These are phyloP conservation scores for Sarocladium kiliense DNA, from an alignment of 2,329 filamentous ascomycete genomes.

Conservation along the genomic window DNA sequence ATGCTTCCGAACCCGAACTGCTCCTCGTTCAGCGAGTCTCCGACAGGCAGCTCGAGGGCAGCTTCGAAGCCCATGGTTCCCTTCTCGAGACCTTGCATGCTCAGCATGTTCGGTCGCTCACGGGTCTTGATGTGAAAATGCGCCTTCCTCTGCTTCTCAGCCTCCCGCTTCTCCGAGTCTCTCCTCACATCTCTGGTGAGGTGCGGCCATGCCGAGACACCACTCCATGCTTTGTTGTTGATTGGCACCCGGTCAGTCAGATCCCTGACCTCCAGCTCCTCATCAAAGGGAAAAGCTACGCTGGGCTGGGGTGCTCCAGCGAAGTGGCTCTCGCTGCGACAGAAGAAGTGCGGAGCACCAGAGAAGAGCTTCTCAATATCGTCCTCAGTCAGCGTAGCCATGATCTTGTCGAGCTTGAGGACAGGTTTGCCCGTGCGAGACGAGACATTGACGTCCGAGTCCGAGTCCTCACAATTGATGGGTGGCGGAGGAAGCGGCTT, in stretches of 20 bases:
- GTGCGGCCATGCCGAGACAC: slow-evolving; percentile 58
- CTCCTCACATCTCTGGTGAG: slow-evolving; percentile 47
- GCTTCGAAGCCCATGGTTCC: slow-evolving; percentile 66
- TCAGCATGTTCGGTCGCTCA: slow-evolving; percentile 66
- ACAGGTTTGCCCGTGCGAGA: slow-evolving; percentile 15
- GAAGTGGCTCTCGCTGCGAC: slow-evolving; percentile 53
- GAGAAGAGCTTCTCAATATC: slow-evolving; percentile 68
- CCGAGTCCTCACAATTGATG: slow-evolving; percentile 24
- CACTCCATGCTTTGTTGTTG: slow-evolving; percentile 58
- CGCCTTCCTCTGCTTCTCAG: slow-evolving; percentile 40
- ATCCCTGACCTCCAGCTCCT: slow-evolving; percentile 55
- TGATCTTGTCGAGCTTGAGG: slow-evolving; percentile 51
- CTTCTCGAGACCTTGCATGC: slow-evolving; percentile 65
- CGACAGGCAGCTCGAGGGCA: slow-evolving; percentile 59
- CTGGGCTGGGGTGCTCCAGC: slow-evolving; percentile 56
- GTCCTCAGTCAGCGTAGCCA: slow-evolving; percentile 51
- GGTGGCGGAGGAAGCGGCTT: slow-evolving; percentile 54
- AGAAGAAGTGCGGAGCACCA: slow-evolving; percentile 69
- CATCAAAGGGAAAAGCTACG: slow-evolving; percentile 64
- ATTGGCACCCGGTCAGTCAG: slow-evolving; percentile 60
- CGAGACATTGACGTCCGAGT: slow-evolving; percentile 14
- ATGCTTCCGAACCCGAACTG: slow-evolving; percentile 55
- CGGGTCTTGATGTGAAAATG: slow-evolving; percentile 55
- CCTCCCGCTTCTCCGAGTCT: slow-evolving; percentile 36
- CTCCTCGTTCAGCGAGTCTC: slow-evolving; percentile 59